Conservation (phyloP, 1,284 basidiomycete species). For the Ustilago lituana region DNA sequence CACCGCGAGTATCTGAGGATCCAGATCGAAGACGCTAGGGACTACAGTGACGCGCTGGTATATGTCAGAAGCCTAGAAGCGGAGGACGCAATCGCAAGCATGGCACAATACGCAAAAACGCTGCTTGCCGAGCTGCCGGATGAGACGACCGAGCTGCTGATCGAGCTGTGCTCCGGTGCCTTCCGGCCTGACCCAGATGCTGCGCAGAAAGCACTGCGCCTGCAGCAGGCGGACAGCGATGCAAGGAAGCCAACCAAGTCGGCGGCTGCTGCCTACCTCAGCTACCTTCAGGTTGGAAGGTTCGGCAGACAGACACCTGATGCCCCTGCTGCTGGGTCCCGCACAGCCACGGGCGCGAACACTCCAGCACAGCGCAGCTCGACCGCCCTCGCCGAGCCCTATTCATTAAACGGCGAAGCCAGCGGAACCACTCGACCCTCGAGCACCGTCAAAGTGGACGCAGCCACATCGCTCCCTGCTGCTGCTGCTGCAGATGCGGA, state of each 20-base stretch:
- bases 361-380: conserved; percentile 37
- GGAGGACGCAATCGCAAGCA: conserved; percentile 70
- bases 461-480: conserved; percentile 2
- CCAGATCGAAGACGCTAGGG: conserved; percentile 89
- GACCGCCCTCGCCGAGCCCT: conserved; percentile 29
- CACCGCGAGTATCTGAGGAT: conserved; percentile 94
- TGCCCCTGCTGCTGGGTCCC: conserved; percentile 10
- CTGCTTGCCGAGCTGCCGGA: conserved; percentile 83
- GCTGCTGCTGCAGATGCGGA: conserved; percentile 15
- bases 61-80: conserved; percentile 83
- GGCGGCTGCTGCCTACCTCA: conserved; percentile 46
- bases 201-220: background rate
- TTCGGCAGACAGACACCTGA: conserved; percentile 32
- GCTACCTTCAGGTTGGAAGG: conserved; percentile 52
- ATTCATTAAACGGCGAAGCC: conserved; percentile 7
- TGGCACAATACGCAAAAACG: conserved; percentile 66
- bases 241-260: conserved; percentile 13
- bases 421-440: conserved; percentile 10
- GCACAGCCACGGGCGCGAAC: conserved; percentile 7
- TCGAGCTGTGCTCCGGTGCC: conserved; percentile 87
- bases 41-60: conserved; percentile 81
- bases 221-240: conserved; percentile 1
- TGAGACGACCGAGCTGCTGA: conserved; percentile 87
- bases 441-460: conserved; percentile 15
- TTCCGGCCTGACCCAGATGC: conserved; percentile 38